Evolutionary conservation across 2,329 filamentous ascomycete genomes (phyloP), one percentile per base, ranked within the genome.

Genomic region (Pseudogymnoascus sp.): DNA sequence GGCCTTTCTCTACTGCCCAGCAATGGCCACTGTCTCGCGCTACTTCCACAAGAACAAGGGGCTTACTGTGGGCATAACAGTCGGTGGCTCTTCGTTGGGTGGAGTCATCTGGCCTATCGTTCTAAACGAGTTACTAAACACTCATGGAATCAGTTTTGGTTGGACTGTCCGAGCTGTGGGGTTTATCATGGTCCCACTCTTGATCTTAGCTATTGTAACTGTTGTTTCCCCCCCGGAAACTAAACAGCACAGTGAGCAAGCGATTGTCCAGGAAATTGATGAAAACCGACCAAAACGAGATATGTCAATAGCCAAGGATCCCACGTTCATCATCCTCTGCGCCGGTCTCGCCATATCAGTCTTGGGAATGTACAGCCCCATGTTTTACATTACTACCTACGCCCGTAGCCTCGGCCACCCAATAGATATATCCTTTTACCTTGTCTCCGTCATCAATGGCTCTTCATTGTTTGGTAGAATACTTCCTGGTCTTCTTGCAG

Each of bases 61-160:
- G 3, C 50, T 67, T 10, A 63, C 71, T 60, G 65, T 65, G 59
- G 73, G 63, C 59, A 69, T 64, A 62, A 68, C 53, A 56, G 67
- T 61, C 6, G 70, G 71, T 3, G 73, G 73, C 2, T 73, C 73
- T 6, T 73, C 71, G 1, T 64, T 75, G 3, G 73, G 75, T 5
- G 73, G 73, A 7, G 65, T 75, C 4, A 65, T 75, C 44, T 75
- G 69, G 69, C 74, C 74, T 1, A 73, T 75, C 15, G 68, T 70
- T 61, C 62, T 75, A 1, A 64, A 69, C 13, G 67, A 67, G 11
- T 67, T 76, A 17, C 65, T 75, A 19, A 64, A 67, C 9, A 40
- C 68, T 13, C 59, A 62, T 35, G 62, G 56, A 4, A 64, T 74
- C 33, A 68, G 72, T 3, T 76, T 74, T 59, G 70, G 64, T 26